Base-by-base conservation (phyloP, 495 filamentous ascomycete species). In the Staphylotrichum tortipilum region DNA sequence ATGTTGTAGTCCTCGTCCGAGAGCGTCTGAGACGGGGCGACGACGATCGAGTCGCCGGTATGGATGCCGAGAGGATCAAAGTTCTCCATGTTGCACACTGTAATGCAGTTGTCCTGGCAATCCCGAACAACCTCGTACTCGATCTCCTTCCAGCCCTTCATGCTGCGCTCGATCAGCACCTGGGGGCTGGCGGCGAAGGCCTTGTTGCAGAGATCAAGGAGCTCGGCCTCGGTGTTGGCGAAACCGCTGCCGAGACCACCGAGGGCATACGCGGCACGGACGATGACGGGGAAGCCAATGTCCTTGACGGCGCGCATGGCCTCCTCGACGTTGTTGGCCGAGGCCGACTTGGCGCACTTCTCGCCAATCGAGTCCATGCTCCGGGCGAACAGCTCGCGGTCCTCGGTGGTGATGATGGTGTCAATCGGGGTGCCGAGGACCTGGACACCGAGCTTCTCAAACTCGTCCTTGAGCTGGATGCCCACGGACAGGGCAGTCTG, bases 51-150 rank as follows among this genome's bases (percentile, higher is more conserved):
- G 72, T 97, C 91, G 65, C 91, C 91, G 33, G 91, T 97, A 64
- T 97, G 91, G 46, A 94, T 91, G 62, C 91, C 91, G 29, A 97
- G 77, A 31, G 91, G 91, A 63, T 97, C 91, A 63, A 97, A 97
- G 72, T 97, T 97, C 74, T 97, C 91, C 91, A 97, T 97, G 74
- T 97, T 97, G 76, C 91, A 97, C 38, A 97, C 91, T 15, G 91
- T 97, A 57, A 97, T 96, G 68, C 92, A 96, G 73, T 97, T 97
- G 76, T 96, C 92, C 57, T 81, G 78, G 38, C 84, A 85, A 68
- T 97, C 91, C 49, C 91, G 82, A 31, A 97, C 91, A 29, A 97
- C 91, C 67, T 97, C 91, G 63, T 97, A 97, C 66, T 97, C 91
- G 47, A 95, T 85, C 69, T 97, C 91, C 71, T 97, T 97, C 91